Evolutionary conservation across 192 early-diverging fungal genomes (phyloP).

Genomic region (Coemansia sp.): DNA sequence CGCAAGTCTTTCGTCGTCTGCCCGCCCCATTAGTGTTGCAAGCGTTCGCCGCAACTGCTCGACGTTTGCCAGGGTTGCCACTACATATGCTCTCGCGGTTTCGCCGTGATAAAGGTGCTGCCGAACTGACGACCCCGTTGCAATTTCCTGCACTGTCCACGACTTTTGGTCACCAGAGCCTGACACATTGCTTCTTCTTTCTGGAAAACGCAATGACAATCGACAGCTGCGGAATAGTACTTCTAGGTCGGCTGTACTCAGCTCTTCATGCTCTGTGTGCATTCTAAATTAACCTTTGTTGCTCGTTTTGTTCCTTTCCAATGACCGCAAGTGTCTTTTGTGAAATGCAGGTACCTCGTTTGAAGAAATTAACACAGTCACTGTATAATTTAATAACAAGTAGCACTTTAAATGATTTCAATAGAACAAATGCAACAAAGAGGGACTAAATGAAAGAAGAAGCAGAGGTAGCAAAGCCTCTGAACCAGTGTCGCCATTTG

Average conservation of each 20-base stretch:
- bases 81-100: slow-evolving; percentile 20
- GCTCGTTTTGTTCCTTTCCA: not conserved
- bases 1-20: slow-evolving; percentile 11
- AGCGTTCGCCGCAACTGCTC: slow-evolving; percentile 36
- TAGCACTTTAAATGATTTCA: not conserved
- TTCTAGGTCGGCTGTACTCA: slow-evolving; percentile 16
- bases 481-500: not conserved
- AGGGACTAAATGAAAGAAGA: not conserved
- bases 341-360: no score
- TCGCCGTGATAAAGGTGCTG: slow-evolving; percentile 38
- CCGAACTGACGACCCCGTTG: slow-evolving; percentile 11
- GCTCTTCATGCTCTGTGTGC: not conserved
- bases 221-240: slow-evolving; percentile 32
- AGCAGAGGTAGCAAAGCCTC: not conserved
- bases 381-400: not conserved
- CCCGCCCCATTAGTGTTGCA: slow-evolving; percentile 29
- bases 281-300: not conserved
- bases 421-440: slow-evolving; percentile 3
- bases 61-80: slow-evolving; percentile 33
- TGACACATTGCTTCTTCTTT: not conserved
- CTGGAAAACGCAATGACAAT: slow-evolving; percentile 35
- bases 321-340: no score
- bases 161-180: not conserved
- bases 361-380: not conserved
- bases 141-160: slow-evolving; percentile 27